Evolutionary conservation across 805 yeast species (phyloP), one percentile per base, ranked within the genome.

Genomic region (Kodamaea jinghongensis): DNA sequence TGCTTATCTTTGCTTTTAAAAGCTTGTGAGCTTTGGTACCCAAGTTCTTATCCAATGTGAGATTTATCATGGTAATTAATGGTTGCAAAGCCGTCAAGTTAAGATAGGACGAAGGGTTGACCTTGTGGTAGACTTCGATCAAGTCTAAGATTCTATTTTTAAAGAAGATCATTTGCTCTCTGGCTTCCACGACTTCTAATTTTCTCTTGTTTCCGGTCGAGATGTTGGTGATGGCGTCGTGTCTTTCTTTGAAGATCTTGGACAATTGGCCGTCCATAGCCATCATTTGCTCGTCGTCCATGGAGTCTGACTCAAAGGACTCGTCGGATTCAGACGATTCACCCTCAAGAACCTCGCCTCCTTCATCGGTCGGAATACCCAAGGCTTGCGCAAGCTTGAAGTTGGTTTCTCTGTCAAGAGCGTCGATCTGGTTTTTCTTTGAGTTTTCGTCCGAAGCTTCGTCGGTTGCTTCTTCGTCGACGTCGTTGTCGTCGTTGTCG

Each of bases 241-340:
- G 79, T 51, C 97, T 77, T 52, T 88, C 91, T 53, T 83, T 78
- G 73, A 91, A 91, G 40, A 91, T 91, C 39, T 74, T 75, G 0
- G 96, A 78, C 22, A 91, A 67, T 45, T 88, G 93, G 15, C 74
- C 85, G 56, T 91, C 98, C 51, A 91, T 76, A 14, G 90, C 95
- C 82, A 89, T 80, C 98, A 91, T 91, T 58, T 89, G 89, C 52
- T 90, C 96, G 60, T 90, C 97, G 44, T 90, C 95, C 95, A 89
- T 86, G 0, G 91, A 81, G 30, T 65, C 71, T 0, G 70, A 64
- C 49, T 86, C 95, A 37, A 81, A 86, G 20, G 75, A 81, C 20
- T 71, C 77, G 4, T 72, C 80, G 13, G 68, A 77, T 20, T 20
- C 23, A 5, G 23, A 20, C 5, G 23, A 20, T 13, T 57, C 63